Evolutionary conservation across 2,329 filamentous ascomycete genomes (phyloP).

Genomic region (Erysiphe pulchra): DNA sequence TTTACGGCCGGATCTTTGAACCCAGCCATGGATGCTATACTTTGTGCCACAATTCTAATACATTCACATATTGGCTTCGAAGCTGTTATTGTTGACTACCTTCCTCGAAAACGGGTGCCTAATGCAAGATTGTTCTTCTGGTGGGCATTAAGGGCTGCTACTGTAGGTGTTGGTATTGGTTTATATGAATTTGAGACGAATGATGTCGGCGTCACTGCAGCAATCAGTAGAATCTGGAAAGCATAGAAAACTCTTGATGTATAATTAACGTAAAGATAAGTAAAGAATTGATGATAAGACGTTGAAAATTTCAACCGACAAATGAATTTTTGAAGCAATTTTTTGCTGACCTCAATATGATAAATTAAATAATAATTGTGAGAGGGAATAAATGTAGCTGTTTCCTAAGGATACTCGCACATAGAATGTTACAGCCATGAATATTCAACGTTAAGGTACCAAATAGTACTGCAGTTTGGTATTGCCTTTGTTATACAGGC

Average conservation of each 20-base stretch:
- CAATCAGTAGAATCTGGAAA: constrained; percentile 69
- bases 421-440: no score
- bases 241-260: constrained; percentile 23
- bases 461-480: no score
- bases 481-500: no score
- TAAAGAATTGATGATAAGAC: no score
- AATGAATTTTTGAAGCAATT: no score
- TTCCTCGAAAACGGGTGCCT: constrained; percentile 47
- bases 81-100: constrained; percentile 74
- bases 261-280: neutral
- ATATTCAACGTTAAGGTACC: no score
- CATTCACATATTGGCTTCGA: constrained; percentile 95
- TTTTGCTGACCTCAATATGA: no score
- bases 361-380: no score
- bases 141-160: constrained; percentile 59
- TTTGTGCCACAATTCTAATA: constrained; percentile 61
- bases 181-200: constrained; percentile 99
- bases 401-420: no score
- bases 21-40: constrained; percentile 62
- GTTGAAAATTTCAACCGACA: no score
- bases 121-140: constrained; percentile 36
- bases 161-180: constrained; percentile 59
- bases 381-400: no score
- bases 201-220: constrained; percentile 82
- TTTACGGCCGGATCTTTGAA: constrained; percentile 84